phyloP scores from a whole-genome alignment of 306 rosid genomes.

The Benincasa hispida region DNA sequence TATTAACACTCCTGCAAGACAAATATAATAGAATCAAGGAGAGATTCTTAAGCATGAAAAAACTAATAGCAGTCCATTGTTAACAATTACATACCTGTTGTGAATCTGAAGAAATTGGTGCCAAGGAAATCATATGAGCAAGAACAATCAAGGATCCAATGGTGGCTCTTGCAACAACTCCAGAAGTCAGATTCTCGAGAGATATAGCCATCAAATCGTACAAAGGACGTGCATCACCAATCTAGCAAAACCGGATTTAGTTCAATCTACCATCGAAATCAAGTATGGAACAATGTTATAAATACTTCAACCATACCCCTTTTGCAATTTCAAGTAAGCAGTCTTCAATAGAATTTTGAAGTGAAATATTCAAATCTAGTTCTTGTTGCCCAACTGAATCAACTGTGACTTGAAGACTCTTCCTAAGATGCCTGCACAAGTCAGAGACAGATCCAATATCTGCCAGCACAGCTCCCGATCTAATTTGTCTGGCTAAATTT shows the following conservation, averaged over 20 bases:
- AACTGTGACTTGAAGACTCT: constrained; percentile 73
- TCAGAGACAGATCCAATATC: constrained; percentile 88
- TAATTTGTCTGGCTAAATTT: constrained; percentile 66
- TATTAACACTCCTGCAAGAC: neutral
- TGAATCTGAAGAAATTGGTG: constrained; percentile 31
- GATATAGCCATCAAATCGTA: constrained; percentile 84
- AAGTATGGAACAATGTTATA: neutral
- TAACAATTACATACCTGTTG: constrained; percentile 49
- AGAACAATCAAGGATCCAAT: constrained; percentile 66
- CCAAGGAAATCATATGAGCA: constrained; percentile 53
- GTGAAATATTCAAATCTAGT: constrained; percentile 48
- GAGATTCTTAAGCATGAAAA: neutral
- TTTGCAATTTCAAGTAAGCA: constrained; percentile 79
- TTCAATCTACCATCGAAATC: constrained; percentile 10
- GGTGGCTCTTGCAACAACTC: constrained; percentile 61
- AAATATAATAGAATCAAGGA: neutral
- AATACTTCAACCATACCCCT: constrained; percentile 36
- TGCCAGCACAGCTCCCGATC: constrained; percentile 44
- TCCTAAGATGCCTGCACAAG: constrained; percentile 89
- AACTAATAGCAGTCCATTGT: neutral
- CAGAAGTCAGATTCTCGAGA: constrained; percentile 70
- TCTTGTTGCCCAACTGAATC: constrained; percentile 73
- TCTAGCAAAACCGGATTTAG: constrained; percentile 31
- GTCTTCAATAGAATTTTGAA: constrained; percentile 75
- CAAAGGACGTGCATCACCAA: constrained; percentile 52